Evolutionary conservation across 768 basidiomycete species (phyloP).

Genomic region (Pleurotus salmoneostramineus): DNA sequence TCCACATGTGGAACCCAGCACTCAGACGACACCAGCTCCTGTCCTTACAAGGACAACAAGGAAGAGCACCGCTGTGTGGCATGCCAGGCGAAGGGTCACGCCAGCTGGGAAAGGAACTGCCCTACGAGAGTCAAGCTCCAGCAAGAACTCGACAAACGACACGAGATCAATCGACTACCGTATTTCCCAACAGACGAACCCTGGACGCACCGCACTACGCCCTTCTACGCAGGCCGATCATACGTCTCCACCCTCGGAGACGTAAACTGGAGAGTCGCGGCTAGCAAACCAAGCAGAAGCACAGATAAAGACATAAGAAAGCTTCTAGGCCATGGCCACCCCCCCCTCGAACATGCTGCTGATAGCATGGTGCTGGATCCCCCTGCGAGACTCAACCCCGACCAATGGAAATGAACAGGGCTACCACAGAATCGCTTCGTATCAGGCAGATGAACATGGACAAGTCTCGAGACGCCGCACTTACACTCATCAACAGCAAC

Average conservation of each 20-base stretch:
- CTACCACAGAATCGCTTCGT: neutral
- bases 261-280: neutral
- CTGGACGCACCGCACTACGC: neutral
- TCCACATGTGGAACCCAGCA: neutral
- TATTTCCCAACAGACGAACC: constrained; percentile 4
- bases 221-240: neutral
- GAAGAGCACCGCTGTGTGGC: neutral
- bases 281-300: no score
- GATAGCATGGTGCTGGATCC: constrained; percentile 16
- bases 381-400: neutral
- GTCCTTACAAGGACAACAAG: neutral
- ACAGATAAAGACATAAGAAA: no score
- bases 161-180: neutral
- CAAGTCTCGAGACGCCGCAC: constrained; percentile 16
- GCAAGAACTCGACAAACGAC: neutral
- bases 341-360: neutral
- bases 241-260: neutral
- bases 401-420: neutral
- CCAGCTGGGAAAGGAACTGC: neutral
- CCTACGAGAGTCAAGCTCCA: neutral
- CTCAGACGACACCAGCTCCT: neutral
- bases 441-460: constrained; percentile 24
- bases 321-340: no score
- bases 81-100: neutral
- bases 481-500: constrained; percentile 6